Evolutionary conservation across 768 basidiomycete species (phyloP), one percentile per base, ranked within the genome.

Genomic region (Naganishia randhawae): DNA sequence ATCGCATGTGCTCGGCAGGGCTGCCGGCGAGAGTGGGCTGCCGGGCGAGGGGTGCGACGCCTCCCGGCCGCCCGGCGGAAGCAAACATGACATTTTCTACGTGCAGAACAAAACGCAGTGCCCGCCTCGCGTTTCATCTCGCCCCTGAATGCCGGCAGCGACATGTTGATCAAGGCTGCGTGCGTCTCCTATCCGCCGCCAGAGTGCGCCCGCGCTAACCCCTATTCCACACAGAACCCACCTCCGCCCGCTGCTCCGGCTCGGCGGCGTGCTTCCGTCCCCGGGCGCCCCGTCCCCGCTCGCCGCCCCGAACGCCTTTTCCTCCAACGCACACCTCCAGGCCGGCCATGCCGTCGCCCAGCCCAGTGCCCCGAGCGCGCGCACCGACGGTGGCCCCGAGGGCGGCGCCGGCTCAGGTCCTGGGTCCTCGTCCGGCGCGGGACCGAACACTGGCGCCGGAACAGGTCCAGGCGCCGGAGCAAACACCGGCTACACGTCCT

Each of bases 221-320:
- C 45, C 65, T 42, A 19, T 32, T 32, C 19, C 41, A 4, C 17
- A 10, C 70, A 79, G 76, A 52, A 71, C 74, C 50, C 78, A 79
- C 74, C 70, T 79, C 65, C 78, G 78, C 27, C 78, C 78, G 0
- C 70, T 77, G 51, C 73, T 79, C 52, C 78, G 76, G n/a, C 73
- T 76, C 16, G 73, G 71, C 16, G 73, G 71, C 17, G 61, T 57
- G 31, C 51, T 41, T n/a, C 39, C 31, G 13, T 39, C 37, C n/a
- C n/a, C n/a, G n/a, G n/a, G n/a, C 39, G 35, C 57, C 57, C 42
- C 63, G 1, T 62, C 39, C 45, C 33, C 63, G n/a, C 33, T 29
- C 1, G 11, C 52, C 57, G 48, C 66, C 16, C 76, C 76, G 11
- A 75, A 77, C 35, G 76, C 74, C n/a, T 79, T 79, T 69, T 73